phyloP scores from a whole-genome alignment of 192 early-diverging fungal genomes.

The Dissophora globulifera region DNA sequence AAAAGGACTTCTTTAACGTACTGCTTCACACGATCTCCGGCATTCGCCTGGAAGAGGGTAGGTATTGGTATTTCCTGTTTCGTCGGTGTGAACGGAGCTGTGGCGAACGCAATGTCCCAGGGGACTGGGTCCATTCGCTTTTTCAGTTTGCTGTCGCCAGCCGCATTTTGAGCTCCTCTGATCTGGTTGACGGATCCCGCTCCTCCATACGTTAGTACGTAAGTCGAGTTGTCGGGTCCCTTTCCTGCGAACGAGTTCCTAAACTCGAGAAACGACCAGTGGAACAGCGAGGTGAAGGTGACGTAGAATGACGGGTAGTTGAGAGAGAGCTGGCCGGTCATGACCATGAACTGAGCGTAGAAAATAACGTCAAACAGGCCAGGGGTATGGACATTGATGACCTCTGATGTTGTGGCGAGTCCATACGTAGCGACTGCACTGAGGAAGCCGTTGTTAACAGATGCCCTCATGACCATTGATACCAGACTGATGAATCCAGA shows the following conservation, averaged over 20 bases:
- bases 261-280: constrained; percentile 57
- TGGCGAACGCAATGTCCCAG: not conserved
- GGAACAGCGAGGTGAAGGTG: constrained; percentile 59
- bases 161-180: not conserved
- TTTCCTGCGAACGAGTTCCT: constrained; percentile 41
- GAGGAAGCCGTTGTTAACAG: constrained; percentile 26
- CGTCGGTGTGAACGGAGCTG: not conserved
- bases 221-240: constrained; percentile 37
- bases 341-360: constrained; percentile 62
- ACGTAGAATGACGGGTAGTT: constrained; percentile 60
- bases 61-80: not conserved
- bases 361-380: constrained; percentile 63
- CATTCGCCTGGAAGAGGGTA: not conserved
- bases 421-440: constrained; percentile 37
- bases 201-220: constrained; percentile 34
- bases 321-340: constrained; percentile 56
- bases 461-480: constrained; percentile 33
- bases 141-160: not conserved
- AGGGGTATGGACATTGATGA: constrained; percentile 58
- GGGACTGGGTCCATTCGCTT: not conserved
- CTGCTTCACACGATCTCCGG: too few species aligned
- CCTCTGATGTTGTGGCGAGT: constrained; percentile 16
- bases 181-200: constrained; percentile 45
- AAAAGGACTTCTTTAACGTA: too few species aligned
- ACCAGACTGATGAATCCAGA: constrained; percentile 23